Evolutionary conservation across 768 basidiomycete genomes (phyloP).

Genomic region (Boletus pseudopeckii): DNA sequence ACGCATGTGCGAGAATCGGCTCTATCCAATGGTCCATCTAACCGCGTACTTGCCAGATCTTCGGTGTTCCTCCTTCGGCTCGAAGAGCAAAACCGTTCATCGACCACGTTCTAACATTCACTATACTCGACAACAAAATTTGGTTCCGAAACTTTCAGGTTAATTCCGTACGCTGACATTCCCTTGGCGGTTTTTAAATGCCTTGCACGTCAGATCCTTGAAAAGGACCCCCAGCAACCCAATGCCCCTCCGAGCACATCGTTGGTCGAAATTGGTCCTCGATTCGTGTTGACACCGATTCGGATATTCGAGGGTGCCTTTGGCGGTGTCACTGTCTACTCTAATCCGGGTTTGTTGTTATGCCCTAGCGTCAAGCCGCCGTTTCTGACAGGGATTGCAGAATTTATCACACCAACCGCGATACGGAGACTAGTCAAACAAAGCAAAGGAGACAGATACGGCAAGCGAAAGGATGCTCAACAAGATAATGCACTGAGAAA

Average conservation of each 20-base stretch:
- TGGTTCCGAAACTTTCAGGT: constrained; percentile 99
- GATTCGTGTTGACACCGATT: constrained; percentile 96
- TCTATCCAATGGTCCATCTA: background rate
- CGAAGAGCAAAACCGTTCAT: constrained; percentile 94
- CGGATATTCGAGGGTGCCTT: constrained; percentile 98
- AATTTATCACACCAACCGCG: constrained; percentile 88
- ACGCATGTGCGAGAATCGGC: constrained; percentile 64
- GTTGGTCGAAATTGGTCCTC: constrained; percentile 95
- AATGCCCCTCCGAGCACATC: constrained; percentile 81
- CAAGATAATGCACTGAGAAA: constrained; percentile 61
- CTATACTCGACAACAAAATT: constrained; percentile 90
- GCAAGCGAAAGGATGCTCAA: constrained; percentile 75
- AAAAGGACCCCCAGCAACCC: constrained; percentile 89
- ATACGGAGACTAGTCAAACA: constrained; percentile 67
- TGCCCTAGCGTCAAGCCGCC: background rate
- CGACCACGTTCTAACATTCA: constrained; percentile 96
- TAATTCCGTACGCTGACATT: constrained; percentile 15
- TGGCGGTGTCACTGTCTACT: constrained; percentile 89
- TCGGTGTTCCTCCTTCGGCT: constrained; percentile 89
- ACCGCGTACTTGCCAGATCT: constrained; percentile 57
- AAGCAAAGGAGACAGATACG: constrained; percentile 79
- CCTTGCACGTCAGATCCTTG: constrained; percentile 66
- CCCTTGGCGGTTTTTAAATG: background rate
- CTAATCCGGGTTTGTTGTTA: constrained; percentile 75
- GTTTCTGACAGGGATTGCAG: constrained; percentile 38